Evolutionary conservation across 371 early-diverging fungal species (phyloP).

Genomic region (Syncephalastrum racemosum): DNA sequence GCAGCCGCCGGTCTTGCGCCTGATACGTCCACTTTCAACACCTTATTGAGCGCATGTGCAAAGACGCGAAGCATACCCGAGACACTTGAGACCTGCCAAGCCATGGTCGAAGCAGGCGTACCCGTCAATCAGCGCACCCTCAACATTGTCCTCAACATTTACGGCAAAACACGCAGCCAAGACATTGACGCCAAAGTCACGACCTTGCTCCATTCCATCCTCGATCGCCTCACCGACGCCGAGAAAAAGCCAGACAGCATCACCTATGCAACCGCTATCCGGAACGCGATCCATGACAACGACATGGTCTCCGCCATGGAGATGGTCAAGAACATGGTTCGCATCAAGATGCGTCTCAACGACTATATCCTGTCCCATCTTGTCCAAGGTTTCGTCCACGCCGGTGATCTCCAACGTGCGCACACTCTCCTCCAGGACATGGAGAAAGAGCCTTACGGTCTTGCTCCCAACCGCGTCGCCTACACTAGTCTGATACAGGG

Average conservation of each 20-base stretch:
- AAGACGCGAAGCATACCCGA: conserved; percentile 15
- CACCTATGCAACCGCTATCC: conserved; percentile 34
- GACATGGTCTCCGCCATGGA: conserved; percentile 35
- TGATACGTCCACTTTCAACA: conserved; percentile 29
- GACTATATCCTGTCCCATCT: conserved; percentile 38
- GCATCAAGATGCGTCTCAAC: conserved; percentile 33
- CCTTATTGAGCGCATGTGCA: conserved; percentile 26
- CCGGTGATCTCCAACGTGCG: conserved; percentile 32
- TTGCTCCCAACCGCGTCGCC: conserved; percentile 26
- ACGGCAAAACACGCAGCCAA: conserved; percentile 16
- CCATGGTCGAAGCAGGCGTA: conserved; percentile 11
- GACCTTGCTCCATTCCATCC: conserved; percentile 2
- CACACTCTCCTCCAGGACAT: conserved; percentile 22
- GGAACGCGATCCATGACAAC: conserved; percentile 29
- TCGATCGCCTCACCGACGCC: conserved; percentile 10
- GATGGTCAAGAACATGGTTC: conserved; percentile 30
- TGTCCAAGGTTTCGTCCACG: conserved; percentile 30
- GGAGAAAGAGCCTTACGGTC: conserved; percentile 18
- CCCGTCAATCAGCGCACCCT: conserved; percentile 29
- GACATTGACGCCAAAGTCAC: neutral
- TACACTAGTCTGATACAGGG: conserved; percentile 37
- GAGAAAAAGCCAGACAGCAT: conserved; percentile 24
- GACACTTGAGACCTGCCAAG: conserved; percentile 14
- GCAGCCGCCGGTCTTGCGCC: conserved; percentile 16
- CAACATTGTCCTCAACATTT: conserved; percentile 32